Evolutionary conservation across 495 filamentous ascomycete species (phyloP), one percentile per base, ranked within the genome.

Genomic region (Podospora anserina): DNA sequence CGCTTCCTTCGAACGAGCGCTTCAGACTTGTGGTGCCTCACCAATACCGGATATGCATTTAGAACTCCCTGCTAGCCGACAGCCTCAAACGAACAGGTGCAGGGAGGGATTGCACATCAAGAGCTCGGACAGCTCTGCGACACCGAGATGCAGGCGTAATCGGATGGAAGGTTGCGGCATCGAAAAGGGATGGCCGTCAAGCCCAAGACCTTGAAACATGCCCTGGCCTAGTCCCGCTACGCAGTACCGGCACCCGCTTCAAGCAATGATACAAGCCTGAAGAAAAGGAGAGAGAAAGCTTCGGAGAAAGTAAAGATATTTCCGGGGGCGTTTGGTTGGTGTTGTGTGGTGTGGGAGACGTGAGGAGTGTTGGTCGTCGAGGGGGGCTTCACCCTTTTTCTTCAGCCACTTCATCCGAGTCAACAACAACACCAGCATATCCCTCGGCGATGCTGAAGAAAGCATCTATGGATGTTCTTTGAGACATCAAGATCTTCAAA

Each of bases 11-110:
- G 6, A 32, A 20, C 30, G 30, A 63, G 20, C 27, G 28, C 30
- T 63, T 49, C 61, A 32, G 59, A 32, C 59, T 20, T 9, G 11
- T 27, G 27, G 27, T 28, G n/a, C 30, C 30, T 32, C 61, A 39
- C 30, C 61, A 44, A 20, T 44, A 20, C 18, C 27, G 30, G 18
- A 34, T 44, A 18, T 13, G 6, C 19, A 19, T 32, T 32, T 34
- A 27, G 7, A 20, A 5, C 32, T 28, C 61, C 61, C 32, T 39
- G 28, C 30, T 49, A 63, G 32, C 32, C 61, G 61, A 5, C 61
- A 19, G n/a, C 34, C 61, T 63, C 61, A 63, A 63, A 63, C 61
- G 34, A 63, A 63, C 28, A 28, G 30, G 59, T 30, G 23, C 39
- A 49, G 39, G 39, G 39, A 49, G 39, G 39, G 11, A 49, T 11